Base-by-base conservation (phyloP, 768 basidiomycete genomes). In the Collybia sordida region DNA sequence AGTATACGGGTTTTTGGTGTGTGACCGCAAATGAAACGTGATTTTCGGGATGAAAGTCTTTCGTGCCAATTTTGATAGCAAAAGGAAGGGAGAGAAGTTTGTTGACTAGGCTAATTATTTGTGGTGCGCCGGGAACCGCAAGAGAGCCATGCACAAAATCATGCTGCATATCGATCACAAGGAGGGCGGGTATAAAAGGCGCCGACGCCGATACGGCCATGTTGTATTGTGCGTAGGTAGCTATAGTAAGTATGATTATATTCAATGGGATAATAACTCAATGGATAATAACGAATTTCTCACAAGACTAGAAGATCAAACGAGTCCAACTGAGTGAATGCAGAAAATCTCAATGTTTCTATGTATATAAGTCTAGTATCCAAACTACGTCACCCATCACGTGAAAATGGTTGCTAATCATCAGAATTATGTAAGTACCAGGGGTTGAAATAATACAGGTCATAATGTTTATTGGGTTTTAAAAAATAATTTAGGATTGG, bases 111-210 rank as follows among this genome's bases (percentile, higher is more conserved):
- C 74, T 72, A 44, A 93, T 66, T 49, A 91, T 82, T 4, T 72
- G 68, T 24, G 75, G 69, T 0, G 81, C 91, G 17, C 73, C 74
- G 1, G 80, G 70, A 11, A 91, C 88, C 2, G 90, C 83, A 31
- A 95, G 80, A 4, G 83, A 77, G 2, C 91, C 92, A 17, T 69
- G 64, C 22, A 92, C 78, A 59, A 95, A 95, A 64, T 95, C 92
- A 60, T 89, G 79, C 63, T 95, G 92, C 65, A 90, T 78, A 61
- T 93, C 91, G 31, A 93, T 71, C 47, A 92, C 77, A 45, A 91
- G 60, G 18, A 92, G 73, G 0, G 85, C 89, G 25, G 77, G 76
- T 1, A 60, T 63, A 53, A 72, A 70, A n/a, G 53, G 48, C 18
- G 50, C 53, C n/a, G 58, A 49, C 23, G 51, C 47, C 15, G 41